Percentiles rank a stretch among this genome's conserved stretches.
Conservation (phyloP, 2,329 filamentous ascomycete species). For the Fusarium virguliforme region DNA sequence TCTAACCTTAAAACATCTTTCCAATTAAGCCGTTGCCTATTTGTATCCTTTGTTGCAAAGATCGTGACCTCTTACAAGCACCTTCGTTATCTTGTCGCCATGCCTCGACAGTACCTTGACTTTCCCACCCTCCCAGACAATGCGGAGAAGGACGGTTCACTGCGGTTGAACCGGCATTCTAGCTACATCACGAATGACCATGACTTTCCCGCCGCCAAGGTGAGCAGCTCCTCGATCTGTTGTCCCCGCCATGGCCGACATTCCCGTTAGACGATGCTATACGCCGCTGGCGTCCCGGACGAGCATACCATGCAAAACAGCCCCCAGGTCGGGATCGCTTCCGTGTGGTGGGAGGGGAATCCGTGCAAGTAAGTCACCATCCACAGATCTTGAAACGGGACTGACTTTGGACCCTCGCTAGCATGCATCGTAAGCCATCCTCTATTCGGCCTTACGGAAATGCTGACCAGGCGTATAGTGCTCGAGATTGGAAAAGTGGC, state of each 20-base stretch:
- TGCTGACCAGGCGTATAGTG: neutral
- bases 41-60: neutral
- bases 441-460: neutral
- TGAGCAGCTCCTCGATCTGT: neutral
- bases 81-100: neutral
- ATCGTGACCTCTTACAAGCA: neutral
- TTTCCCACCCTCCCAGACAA: neutral
- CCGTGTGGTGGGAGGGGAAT: conserved; percentile 8
- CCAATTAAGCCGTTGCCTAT: too few species aligned
- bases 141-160: neutral
- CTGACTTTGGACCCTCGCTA: neutral
- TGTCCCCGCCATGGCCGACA: neutral
- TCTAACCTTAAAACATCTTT: neutral
- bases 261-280: neutral
- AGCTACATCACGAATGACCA: conserved; percentile 5
- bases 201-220: conserved; percentile 7
- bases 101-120: neutral
- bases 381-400: neutral
- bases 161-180: conserved; percentile 1
- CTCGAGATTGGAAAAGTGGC: conserved; percentile 5
- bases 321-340: conserved; percentile 5
- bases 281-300: neutral
- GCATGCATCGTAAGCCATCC: neutral
- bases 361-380: neutral
- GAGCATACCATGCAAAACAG: conserved; percentile 4